Evolutionary conservation across 805 yeast genomes (phyloP), one percentile per base, ranked within the genome.

Genomic region (Tetrapisispora phaffii): DNA sequence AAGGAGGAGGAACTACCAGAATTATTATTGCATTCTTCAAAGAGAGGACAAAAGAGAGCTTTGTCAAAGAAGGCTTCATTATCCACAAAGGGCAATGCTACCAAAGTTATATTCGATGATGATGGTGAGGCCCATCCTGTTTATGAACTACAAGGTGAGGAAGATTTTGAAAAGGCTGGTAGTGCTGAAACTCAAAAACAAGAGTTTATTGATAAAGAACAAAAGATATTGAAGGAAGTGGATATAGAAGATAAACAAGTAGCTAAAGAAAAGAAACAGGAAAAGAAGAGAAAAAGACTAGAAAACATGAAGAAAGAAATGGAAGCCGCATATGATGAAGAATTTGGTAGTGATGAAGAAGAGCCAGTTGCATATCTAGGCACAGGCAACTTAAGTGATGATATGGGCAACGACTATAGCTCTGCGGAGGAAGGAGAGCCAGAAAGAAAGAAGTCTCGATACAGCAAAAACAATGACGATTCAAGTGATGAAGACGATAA

Each of bases 101-200:
- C 83, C 19, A 93, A 88, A 61, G 63, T 90, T 54, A 73, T 76
- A 45, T 93, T 90, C 59, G 99, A 93, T 59, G 98, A 93, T 50
- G 97, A 90, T 2, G 99, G 99, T 23, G 73, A 72, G 5, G 82
- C 97, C 0, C 97, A 90, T 64, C 85, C 95, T 9, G 71, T 90
- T 5, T 93, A 93, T 59, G 97, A 90, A 66, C 72, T 93, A 48
- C 88, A 86, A 60, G 85, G 83, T 53, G 97, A 87, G 65, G 93
- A 80, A 34, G 95, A 85, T 47, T 93, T 93, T 75, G 74, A 65
- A 50, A 77, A 75, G 50, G 72, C 69, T 31, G 89, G 85, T 35
- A 84, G 77, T 55, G 88, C 89, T 1, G 69, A 68, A 43, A 66
- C 60, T 9, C 94, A 86, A 66, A 83, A 85, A 66, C 65, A 71